Evolutionary conservation across 2,329 filamentous ascomycete genomes (phyloP).

Genomic region (Penicillium sp.): DNA sequence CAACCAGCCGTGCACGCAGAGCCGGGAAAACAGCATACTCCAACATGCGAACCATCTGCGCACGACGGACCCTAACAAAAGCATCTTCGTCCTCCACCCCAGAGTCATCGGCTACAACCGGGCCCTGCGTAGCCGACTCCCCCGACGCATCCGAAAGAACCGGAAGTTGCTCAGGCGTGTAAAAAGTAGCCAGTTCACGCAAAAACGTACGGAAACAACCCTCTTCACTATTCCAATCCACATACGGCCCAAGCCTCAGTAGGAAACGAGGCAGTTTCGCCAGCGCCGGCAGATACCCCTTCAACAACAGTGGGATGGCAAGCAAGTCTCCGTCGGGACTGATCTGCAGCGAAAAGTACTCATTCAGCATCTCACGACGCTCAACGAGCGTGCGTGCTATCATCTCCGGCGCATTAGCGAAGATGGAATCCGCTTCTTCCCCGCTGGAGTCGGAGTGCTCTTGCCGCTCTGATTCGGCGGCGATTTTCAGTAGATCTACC

Average conservation of each 20-base stretch:
- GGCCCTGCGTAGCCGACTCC: background rate
- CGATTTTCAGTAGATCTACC: constrained; percentile 67
- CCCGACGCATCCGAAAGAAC: constrained; percentile 26
- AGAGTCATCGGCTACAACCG: constrained; percentile 9
- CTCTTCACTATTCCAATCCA: constrained; percentile 83
- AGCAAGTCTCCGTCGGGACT: constrained; percentile 72
- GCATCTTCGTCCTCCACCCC: constrained; percentile 46
- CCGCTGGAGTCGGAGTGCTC: constrained; percentile 24
- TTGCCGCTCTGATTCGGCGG: constrained; percentile 67
- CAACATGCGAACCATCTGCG: constrained; percentile 69
- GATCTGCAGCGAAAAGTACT: constrained; percentile 89
- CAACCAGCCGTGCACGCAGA: constrained; percentile 77
- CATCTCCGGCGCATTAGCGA: constrained; percentile 62
- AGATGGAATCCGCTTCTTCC: constrained; percentile 51
- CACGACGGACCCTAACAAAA: constrained; percentile 53
- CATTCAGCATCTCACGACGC: constrained; percentile 78
- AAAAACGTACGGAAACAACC: constrained; percentile 81
- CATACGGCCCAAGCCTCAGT: constrained; percentile 79
- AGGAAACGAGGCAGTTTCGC: constrained; percentile 87
- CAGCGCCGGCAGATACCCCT: constrained; percentile 81
- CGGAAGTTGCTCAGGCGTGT: constrained; percentile 82
- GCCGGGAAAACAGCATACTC: constrained; percentile 90
- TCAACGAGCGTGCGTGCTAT: constrained; percentile 69
- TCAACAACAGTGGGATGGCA: constrained; percentile 78
- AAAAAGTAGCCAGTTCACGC: constrained; percentile 83